A percentile compares a stretch with the other conserved stretches of the same genome.
Conservation (phyloP, 164 flowering plant species). For the Piper longum region DNA sequence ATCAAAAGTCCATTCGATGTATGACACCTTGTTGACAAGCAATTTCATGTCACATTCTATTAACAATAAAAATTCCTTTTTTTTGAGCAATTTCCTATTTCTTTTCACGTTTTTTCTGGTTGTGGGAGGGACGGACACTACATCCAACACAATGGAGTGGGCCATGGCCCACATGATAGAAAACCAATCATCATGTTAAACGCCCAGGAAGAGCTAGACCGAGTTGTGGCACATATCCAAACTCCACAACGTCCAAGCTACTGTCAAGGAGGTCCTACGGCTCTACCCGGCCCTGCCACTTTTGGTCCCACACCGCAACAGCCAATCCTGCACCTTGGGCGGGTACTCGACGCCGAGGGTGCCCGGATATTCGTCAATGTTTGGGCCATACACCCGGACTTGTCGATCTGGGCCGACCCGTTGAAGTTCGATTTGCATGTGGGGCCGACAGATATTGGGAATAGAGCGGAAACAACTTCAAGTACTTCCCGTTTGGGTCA, state of each 20-base stretch:
- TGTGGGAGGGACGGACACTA: conserved; percentile 1
- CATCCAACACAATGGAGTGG: conserved; percentile 11
- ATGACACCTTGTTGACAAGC: too few species aligned
- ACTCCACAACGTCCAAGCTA: conserved; percentile 22
- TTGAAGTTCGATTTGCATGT: conserved; percentile 16
- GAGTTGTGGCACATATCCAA: conserved; percentile 16
- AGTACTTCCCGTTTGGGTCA: conserved; percentile 61
- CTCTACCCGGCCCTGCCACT: background rate
- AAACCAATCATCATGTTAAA: conserved; percentile 3
- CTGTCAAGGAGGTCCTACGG: conserved; percentile 19
- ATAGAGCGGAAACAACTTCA: conserved; percentile 41
- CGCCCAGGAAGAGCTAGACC: conserved; percentile 5
- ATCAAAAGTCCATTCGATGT: too few species aligned
- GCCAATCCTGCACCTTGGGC: conserved; percentile 12
- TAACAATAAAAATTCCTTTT: too few species aligned
- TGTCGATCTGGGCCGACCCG: conserved; percentile 8
- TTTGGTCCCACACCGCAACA: conserved; percentile 10
- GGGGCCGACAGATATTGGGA: conserved; percentile 14
- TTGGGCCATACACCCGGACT: conserved; percentile 39
- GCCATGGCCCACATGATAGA: conserved; percentile 9
- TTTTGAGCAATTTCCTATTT: too few species aligned
- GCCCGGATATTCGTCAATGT: conserved; percentile 21
- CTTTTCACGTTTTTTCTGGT: background rate
- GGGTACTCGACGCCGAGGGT: conserved; percentile 21
- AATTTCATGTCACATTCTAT: too few species aligned